These are phyloP conservation scores for Trypanosoma conorhini DNA, from an alignment of 208 protist genomes.

Conservation along the genomic window DNA sequence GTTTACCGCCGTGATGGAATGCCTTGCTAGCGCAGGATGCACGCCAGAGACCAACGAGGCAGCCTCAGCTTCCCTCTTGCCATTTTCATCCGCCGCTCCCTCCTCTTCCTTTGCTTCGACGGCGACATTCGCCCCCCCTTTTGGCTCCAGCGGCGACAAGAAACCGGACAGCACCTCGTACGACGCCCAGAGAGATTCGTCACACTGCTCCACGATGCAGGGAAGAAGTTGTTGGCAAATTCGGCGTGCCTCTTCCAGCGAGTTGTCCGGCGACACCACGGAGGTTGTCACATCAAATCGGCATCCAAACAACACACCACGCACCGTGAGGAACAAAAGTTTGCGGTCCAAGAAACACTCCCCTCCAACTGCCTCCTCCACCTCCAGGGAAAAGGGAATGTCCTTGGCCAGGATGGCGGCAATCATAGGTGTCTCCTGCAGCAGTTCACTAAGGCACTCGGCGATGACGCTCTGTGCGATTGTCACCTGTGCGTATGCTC, in stretches of 20 bases:
- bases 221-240: constrained; percentile 39
- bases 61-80: constrained; percentile 8
- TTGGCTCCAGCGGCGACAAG: neutral
- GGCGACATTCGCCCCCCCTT: neutral
- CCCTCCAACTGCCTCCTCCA: constrained; percentile 39
- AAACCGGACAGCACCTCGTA: constrained; percentile 68
- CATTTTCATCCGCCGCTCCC: neutral
- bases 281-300: constrained; percentile 54
- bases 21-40: neutral
- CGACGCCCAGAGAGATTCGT: constrained; percentile 68
- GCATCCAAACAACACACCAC: constrained; percentile 73
- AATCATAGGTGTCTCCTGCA: constrained; percentile 53
- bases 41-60: too few relatives aligned
- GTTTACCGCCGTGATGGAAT: neutral
- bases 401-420: constrained; percentile 43
- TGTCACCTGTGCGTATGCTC: constrained; percentile 34
- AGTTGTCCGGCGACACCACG: constrained; percentile 27
- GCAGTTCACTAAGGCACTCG: constrained; percentile 28
- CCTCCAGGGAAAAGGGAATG: constrained; percentile 47
- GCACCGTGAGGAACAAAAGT: constrained; percentile 33
- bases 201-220: constrained; percentile 74
- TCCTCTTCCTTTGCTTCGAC: neutral
- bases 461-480: constrained; percentile 30
- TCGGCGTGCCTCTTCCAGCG: constrained; percentile 13
- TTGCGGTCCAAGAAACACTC: constrained; percentile 32